A percentile compares a stretch with the other conserved stretches of the same genome.
These are phyloP conservation scores for Boletales sp. DNA, from an alignment of 768 basidiomycete species.

Conservation along the genomic window DNA sequence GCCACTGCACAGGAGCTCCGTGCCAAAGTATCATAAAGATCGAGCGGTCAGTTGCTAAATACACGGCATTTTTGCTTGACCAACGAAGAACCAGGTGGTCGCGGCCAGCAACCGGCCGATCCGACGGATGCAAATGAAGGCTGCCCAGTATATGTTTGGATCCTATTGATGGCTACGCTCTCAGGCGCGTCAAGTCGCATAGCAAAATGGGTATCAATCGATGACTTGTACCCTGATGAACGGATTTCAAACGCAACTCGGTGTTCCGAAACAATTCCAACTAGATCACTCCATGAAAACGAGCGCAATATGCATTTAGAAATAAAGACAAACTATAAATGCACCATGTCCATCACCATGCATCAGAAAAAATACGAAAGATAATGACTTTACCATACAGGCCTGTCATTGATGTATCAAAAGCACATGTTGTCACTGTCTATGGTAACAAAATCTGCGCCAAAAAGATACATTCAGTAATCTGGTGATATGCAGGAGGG, in stretches of 20 bases:
- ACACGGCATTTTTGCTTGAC: too few species aligned
- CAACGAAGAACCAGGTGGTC: too few species aligned
- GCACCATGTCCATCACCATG: constrained; percentile 13
- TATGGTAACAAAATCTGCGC: constrained; percentile 26
- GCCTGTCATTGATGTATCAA: background rate
- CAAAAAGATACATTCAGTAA: constrained; percentile 1
- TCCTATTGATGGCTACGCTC: too few species aligned
- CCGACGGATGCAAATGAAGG: too few species aligned
- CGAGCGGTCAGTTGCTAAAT: too few species aligned
- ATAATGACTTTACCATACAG: constrained; percentile 6
- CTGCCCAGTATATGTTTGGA: too few species aligned
- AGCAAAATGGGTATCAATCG: too few species aligned
- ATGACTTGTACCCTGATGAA: too few species aligned
- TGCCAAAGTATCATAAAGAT: too few species aligned
- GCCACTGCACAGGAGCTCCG: too few species aligned
- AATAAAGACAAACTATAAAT: constrained; percentile 24
- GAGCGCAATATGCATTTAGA: constrained; percentile 17
- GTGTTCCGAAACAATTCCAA: background rate
- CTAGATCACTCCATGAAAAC: background rate
- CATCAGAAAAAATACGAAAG: constrained; percentile 1
- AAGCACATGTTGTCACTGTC: background rate
- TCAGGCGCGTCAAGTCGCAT: too few species aligned
- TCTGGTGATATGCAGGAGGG: background rate
- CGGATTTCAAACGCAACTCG: background rate
- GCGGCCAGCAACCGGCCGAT: too few species aligned